Evolutionary conservation across 2,329 filamentous ascomycete species (phyloP).

Genomic region (Magnaporthiopsis rhizophila): DNA sequence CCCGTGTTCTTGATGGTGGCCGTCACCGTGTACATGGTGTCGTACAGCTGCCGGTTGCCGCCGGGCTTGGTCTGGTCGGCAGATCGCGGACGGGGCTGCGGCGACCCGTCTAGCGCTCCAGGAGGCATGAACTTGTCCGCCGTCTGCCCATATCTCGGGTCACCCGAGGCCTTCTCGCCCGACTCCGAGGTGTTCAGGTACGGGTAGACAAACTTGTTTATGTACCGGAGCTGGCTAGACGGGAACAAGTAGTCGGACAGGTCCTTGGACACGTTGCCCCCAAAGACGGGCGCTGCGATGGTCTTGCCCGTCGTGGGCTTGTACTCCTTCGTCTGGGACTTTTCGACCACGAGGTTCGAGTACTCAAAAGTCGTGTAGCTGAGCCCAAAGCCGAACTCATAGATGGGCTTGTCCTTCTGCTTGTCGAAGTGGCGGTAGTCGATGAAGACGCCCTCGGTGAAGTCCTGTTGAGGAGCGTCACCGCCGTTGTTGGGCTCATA

Average conservation of each 20-base stretch:
- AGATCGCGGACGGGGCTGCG: conserved; percentile 47
- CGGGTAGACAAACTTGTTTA: conserved; percentile 59
- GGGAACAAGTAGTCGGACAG: conserved; percentile 63
- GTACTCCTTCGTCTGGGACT: conserved; percentile 41
- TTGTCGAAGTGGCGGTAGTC: conserved; percentile 73
- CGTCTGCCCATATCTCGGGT: conserved; percentile 52
- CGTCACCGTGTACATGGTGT: conserved; percentile 59
- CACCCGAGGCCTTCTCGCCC: conserved; percentile 42
- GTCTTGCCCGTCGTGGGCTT: conserved; percentile 53
- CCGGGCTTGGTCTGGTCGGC: conserved; percentile 43
- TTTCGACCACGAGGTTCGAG: conserved; percentile 54
- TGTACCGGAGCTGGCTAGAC: conserved; percentile 37
- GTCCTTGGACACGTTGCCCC: conserved; percentile 55
- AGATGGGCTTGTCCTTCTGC: conserved; percentile 57
- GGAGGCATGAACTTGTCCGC: conserved; percentile 53
- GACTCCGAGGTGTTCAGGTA: conserved; percentile 59
- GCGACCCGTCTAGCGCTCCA: conserved; percentile 42
- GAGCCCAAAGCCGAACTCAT: conserved; percentile 74
- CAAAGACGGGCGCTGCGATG: conserved; percentile 53
- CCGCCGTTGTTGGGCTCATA: conserved; percentile 62
- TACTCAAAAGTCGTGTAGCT: conserved; percentile 75
- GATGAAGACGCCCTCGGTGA: conserved; percentile 71
- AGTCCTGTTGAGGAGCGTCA: conserved; percentile 62
- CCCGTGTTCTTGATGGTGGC: conserved; percentile 68
- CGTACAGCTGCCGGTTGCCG: conserved; percentile 58